A percentile compares a stretch with the other conserved stretches of the same genome.
phyloP scores from a whole-genome alignment of 2,329 filamentous ascomycete species.

The Aureobasidium sp. region DNA sequence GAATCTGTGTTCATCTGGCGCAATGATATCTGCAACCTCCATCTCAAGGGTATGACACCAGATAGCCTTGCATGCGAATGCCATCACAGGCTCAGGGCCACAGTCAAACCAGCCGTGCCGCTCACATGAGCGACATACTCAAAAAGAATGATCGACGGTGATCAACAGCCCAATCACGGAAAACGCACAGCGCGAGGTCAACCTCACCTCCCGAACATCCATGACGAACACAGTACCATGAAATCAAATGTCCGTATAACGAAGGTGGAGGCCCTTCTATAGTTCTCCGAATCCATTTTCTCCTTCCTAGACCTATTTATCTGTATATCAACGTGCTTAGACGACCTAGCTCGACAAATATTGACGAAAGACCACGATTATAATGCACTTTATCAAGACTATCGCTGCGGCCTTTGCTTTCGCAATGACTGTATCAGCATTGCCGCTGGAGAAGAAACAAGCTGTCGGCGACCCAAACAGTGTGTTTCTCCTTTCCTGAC shows the following conservation, averaged over 20 bases:
- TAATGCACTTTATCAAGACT: constrained; percentile 3
- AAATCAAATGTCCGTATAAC: not conserved
- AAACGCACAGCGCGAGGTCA: not conserved
- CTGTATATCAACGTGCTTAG: not conserved
- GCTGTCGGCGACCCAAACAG: not conserved
- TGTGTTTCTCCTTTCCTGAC: not conserved
- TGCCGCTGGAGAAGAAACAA: not conserved
- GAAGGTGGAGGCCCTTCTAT: not conserved
- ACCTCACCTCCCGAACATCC: not conserved
- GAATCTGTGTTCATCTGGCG: not conserved
- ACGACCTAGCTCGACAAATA: not conserved
- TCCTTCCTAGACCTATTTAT: not conserved
- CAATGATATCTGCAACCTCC: not conserved
- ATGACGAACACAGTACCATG: not conserved
- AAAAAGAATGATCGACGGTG: not conserved
- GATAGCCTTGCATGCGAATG: not conserved
- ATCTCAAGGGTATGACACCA: not conserved
- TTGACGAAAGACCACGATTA: not conserved
- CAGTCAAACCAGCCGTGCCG: not conserved
- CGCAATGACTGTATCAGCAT: not conserved
- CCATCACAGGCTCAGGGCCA: no score
- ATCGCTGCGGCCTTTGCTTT: not conserved
- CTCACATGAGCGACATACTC: not conserved
- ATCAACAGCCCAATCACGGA: not conserved
- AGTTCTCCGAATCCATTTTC: not conserved